Percentiles rank a stretch among this genome's conserved stretches.
Evolutionary conservation across 2,329 filamentous ascomycete species (phyloP).

Genomic region (Fusarium sp.): DNA sequence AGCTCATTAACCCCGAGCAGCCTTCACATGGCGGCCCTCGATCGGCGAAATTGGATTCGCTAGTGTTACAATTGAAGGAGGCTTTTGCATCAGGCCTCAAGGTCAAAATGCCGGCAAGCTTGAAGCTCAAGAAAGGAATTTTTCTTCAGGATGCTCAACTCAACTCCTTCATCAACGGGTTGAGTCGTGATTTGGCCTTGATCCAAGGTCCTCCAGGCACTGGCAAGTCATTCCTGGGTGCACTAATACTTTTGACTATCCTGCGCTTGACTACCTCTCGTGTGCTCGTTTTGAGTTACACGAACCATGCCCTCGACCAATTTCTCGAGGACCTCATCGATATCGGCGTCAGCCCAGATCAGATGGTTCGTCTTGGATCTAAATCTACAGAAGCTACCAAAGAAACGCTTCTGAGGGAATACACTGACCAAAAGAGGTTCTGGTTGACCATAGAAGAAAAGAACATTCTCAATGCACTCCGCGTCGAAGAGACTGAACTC

Average conservation of each 20-base stretch:
- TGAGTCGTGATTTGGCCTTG: constrained; percentile 68
- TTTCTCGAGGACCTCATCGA: constrained; percentile 75
- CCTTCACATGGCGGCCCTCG: constrained; percentile 20
- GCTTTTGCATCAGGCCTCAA: not conserved
- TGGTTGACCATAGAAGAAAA: constrained; percentile 49
- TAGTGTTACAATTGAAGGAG: not conserved
- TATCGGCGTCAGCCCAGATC: constrained; percentile 64
- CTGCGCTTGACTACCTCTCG: constrained; percentile 63
- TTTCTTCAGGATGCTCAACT: constrained; percentile 62
- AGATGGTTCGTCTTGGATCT: constrained; percentile 75
- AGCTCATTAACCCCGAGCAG: constrained; percentile 60
- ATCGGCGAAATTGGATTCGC: constrained; percentile 8
- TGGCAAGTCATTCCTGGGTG: constrained; percentile 82
- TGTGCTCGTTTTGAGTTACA: constrained; percentile 77
- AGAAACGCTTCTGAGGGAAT: constrained; percentile 62
- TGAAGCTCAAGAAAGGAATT: constrained; percentile 48
- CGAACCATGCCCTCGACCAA: constrained; percentile 77
- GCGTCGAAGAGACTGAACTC: constrained; percentile 24
- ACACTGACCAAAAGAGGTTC: constrained; percentile 50
- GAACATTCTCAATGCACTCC: constrained; percentile 58
- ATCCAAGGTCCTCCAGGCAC: constrained; percentile 84
- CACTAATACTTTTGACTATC: constrained; percentile 71
- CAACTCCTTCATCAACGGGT: constrained; percentile 67
- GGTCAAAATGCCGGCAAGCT: constrained; percentile 28
- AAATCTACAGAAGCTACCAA: constrained; percentile 68